Conservation (phyloP, 1,139 yeast species). For the Arxiozyma bovina region DNA sequence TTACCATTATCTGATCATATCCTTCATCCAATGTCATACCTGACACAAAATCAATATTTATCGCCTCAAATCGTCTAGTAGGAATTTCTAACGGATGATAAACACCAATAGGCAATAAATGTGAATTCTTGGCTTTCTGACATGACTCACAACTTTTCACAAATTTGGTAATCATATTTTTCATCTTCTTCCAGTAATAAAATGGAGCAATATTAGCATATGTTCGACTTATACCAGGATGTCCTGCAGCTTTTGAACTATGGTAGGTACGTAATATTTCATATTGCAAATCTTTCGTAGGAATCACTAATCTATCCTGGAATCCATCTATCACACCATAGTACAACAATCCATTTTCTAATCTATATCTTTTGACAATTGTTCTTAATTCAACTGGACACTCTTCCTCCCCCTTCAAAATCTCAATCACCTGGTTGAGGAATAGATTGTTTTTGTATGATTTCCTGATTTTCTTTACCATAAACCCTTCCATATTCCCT, state of each 20-base stretch:
- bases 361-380: background rate
- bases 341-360: background rate
- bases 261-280: background rate
- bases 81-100: constrained; percentile 1
- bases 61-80: background rate
- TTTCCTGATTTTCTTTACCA: too few relatives aligned
- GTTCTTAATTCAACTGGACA: background rate
- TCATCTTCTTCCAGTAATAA: constrained; percentile 1
- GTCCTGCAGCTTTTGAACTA: background rate
- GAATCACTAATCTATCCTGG: background rate
- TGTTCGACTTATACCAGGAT: background rate
- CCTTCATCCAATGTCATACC: background rate
- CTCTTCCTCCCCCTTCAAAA: background rate
- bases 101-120: background rate
- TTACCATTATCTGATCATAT: background rate
- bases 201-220: background rate
- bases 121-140: constrained; percentile 1
- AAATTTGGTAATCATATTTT: background rate
- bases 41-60: constrained; percentile 1
- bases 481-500: background rate
- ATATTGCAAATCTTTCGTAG: background rate
- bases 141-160: background rate
- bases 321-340: background rate
- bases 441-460: too few relatives aligned
- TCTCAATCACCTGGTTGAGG: too few relatives aligned